Conservation (phyloP, 352 stramenopile genomes). For the Phytopythium boreale region DNA sequence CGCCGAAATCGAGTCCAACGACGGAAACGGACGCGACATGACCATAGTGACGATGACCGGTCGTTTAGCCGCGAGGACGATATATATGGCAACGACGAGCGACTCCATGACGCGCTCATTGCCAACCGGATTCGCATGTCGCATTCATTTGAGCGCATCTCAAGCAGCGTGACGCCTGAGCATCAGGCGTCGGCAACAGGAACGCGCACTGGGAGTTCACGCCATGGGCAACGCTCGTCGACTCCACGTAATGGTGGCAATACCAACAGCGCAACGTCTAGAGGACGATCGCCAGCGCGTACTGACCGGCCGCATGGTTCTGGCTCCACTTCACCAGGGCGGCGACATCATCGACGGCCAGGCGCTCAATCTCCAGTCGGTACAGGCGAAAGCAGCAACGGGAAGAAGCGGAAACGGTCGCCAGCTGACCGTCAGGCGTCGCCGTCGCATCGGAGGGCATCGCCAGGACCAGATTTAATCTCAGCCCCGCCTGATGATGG, state of each 20-base stretch:
- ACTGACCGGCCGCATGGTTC: neutral
- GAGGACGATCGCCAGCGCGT: neutral
- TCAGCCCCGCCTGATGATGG: neutral
- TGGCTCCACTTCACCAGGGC: neutral
- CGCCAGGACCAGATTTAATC: too few relatives aligned
- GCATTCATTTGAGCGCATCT: neutral
- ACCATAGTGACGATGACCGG: neutral
- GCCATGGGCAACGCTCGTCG: neutral
- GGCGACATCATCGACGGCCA: neutral
- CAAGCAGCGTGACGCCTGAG: neutral
- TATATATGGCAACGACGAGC: neutral
- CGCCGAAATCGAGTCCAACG: neutral
- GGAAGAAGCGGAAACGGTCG: conserved; percentile 2
- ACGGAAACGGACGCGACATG: neutral
- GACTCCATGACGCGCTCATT: neutral
- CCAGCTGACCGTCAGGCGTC: conserved; percentile 2
- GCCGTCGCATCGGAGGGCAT: neutral
- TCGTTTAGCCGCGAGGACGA: neutral
- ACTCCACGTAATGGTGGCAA: neutral
- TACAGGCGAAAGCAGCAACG: neutral
- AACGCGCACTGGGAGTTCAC: neutral
- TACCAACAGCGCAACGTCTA: neutral
- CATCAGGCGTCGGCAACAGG: neutral
- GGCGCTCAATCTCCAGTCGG: neutral
- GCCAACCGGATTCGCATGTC: conserved; percentile 1